Conservation (phyloP, 176 grass and related monocot genomes). For the Cenchrus americanus region DNA sequence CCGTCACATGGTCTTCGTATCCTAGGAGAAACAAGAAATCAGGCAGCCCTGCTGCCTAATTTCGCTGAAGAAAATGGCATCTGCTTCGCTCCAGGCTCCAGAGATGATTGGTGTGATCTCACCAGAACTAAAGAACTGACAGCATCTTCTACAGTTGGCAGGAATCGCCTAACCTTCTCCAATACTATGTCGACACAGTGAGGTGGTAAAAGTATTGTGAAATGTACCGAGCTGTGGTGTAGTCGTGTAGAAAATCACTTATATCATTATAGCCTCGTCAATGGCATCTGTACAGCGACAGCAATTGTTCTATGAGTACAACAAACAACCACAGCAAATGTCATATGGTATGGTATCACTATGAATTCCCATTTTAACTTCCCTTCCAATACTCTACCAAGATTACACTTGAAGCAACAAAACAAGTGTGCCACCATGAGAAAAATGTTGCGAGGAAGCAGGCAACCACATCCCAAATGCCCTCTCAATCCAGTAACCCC, state of each 20-base stretch:
- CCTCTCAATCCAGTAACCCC: neutral
- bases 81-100: neutral
- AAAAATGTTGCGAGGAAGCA: neutral
- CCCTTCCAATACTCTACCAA: slow-evolving; percentile 22
- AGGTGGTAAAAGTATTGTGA: neutral
- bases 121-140: neutral
- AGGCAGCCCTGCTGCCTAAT: neutral
- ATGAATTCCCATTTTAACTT: slow-evolving; percentile 9
- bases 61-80: neutral
- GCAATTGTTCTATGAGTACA: slow-evolving; percentile 33
- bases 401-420: neutral
- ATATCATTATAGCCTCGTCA: slow-evolving; percentile 35
- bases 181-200: neutral
- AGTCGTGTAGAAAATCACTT: neutral
- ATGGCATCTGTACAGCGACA: slow-evolving; percentile 42
- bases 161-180: neutral
- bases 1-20: slow-evolving; percentile 29
- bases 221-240: neutral
- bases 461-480: neutral
- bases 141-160: neutral
- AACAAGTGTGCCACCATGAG: slow-evolving; percentile 39
- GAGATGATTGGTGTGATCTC: neutral
- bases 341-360: slow-evolving; percentile 36
- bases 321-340: slow-evolving; percentile 29
- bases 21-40: neutral